Evolutionary conservation across 129 eudicot genomes (phyloP), one percentile per base, ranked within the genome.

Genomic region (sunflower (Helianthus annuus)): DNA sequence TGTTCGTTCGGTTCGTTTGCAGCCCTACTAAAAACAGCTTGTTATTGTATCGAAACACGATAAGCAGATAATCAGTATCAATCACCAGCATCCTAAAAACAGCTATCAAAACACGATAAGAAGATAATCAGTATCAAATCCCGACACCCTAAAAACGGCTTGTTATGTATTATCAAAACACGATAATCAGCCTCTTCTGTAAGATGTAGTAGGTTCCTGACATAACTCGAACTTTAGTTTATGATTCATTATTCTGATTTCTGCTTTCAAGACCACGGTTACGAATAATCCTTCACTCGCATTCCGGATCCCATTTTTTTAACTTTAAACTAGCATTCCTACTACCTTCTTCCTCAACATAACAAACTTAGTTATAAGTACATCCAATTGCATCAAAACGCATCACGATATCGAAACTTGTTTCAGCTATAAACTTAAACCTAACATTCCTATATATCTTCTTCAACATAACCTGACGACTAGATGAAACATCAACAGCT

Each of bases 241-340:
- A 8, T 42, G 60, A 57, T 58, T 14, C 38, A 38, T 22, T 15
- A 11, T 56, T 54, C 49, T 10, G n/a, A 12, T 29, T 69, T 16
- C 48, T 52, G 32, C 16, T 69, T 32, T 34, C 42, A 61, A 4
- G 13, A 34, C 6, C 36, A 61, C 12, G 17, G 10, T 27, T 27
- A 27, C 22, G 45, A 19, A 65, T 42, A 32, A 34, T 32, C 7
- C 10, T 58, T 76, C 62, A 57, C 12, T 51, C 32, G 3, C 19
- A 48, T 48, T 46, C 63, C 80, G 59, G 80, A 76, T 76, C 75
- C 74, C 24, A 58, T 68, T 13, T 12, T 0, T 68, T 19, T 59
- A 6, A 17, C 46, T 40, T 48, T 17, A 58, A 76, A 17, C 53
- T 39, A 19, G 40, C 69, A 14, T 44, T 16, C 46, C 29, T 6